Conservation (phyloP, 2,329 filamentous ascomycete species). For the Venturia aucupariae region DNA sequence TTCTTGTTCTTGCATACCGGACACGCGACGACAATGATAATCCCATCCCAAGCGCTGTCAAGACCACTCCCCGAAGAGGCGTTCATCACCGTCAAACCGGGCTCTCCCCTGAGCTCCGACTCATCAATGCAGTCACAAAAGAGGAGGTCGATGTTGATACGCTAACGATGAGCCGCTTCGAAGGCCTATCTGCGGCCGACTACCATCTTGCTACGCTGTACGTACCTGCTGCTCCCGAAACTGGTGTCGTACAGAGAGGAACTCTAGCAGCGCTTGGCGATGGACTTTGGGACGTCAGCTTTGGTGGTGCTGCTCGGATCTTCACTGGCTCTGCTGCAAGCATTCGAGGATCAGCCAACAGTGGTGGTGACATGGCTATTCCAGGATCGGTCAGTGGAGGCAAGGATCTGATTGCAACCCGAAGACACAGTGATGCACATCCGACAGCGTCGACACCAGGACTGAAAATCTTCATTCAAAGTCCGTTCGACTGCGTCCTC, state of each 20-base stretch:
- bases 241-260: constrained; percentile 55
- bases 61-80: constrained; percentile 54
- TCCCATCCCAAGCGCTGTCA: constrained; percentile 39
- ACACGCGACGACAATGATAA: constrained; percentile 63
- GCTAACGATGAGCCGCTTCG: constrained; percentile 75
- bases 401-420: constrained; percentile 16
- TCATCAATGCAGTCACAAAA: constrained; percentile 79
- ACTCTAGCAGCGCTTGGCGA: constrained; percentile 66
- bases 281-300: constrained; percentile 83
- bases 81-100: constrained; percentile 67
- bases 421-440: constrained; percentile 28
- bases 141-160: constrained; percentile 81
- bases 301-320: constrained; percentile 68
- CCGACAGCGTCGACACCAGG: constrained; percentile 46
- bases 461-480: constrained; percentile 86
- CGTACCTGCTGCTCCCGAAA: constrained; percentile 56
- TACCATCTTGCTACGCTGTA: constrained; percentile 85
- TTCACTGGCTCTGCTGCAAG: constrained; percentile 86
- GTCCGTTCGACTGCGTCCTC: constrained; percentile 92
- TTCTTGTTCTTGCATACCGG: constrained; percentile 87
- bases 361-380: constrained; percentile 28
- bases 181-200: constrained; percentile 76
- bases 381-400: constrained; percentile 28
- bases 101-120: constrained; percentile 74
- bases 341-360: constrained; percentile 42